phyloP scores from a whole-genome alignment of 495 filamentous ascomycete genomes.

The Terfezia claveryi region DNA sequence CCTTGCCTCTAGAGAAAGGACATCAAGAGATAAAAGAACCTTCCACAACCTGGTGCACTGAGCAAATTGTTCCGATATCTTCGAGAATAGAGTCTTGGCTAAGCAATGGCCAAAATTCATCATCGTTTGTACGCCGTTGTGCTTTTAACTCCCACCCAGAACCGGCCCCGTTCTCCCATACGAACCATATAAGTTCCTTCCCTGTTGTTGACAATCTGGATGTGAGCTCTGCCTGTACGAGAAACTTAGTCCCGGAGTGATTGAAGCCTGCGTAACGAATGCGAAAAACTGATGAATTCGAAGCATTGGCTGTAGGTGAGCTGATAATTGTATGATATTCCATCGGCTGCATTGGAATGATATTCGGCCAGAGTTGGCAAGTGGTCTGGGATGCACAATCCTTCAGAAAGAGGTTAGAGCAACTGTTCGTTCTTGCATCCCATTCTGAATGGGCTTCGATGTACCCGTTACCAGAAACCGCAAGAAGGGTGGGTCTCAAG shows the following conservation, averaged over 20 bases:
- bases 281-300: not conserved
- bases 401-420: not conserved
- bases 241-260: not conserved
- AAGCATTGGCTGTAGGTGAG: not conserved
- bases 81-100: no score
- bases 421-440: not conserved
- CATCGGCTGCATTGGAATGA: not conserved
- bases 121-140: no score
- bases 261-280: not conserved
- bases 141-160: no score
- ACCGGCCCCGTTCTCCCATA: not conserved
- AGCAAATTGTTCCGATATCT: no score
- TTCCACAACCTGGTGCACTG: no score
- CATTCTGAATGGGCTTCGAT: not conserved
- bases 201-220: not conserved
- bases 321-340: not conserved
- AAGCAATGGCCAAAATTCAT: no score
- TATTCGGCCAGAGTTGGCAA: not conserved
- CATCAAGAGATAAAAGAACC: no score
- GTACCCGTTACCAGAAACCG: not conserved
- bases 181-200: not conserved
- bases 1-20: no score
- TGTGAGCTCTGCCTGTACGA: not conserved
- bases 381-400: not conserved
- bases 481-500: not conserved